A percentile compares a stretch with the other conserved stretches of the same genome.
These are phyloP conservation scores for Eucalyptus tenuipes DNA, from an alignment of 345 rosid species.

Conservation along the genomic window DNA sequence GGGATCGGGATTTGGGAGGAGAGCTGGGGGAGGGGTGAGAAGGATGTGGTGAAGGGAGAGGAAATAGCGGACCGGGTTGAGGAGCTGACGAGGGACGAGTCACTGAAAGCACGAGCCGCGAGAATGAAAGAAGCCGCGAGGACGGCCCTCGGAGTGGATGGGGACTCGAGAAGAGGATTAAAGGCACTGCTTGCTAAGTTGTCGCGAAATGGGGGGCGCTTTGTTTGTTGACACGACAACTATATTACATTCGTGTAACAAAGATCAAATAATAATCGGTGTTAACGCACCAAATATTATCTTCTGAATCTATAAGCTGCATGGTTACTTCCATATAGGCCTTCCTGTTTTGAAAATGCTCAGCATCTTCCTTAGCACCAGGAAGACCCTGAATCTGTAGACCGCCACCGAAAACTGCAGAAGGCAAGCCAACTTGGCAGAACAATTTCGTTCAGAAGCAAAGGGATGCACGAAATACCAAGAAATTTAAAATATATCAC, in stretches of 20 bases:
- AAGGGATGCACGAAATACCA: not conserved
- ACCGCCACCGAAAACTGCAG: not conserved
- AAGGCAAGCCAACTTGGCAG: not conserved
- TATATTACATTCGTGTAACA: not conserved
- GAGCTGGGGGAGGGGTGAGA: slow-evolving; percentile 8
- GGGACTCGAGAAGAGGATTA: not conserved
- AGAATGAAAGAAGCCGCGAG: slow-evolving; percentile 9
- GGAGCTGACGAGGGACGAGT: slow-evolving; percentile 6
- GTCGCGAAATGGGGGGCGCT: not conserved
- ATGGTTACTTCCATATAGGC: not conserved
- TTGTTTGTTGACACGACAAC: not conserved
- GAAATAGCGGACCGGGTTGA: not conserved
- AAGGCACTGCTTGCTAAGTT: not conserved
- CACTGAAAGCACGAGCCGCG: not conserved
- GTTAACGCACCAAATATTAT: not conserved
- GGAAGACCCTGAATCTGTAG: not conserved
- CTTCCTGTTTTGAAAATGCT: not conserved
- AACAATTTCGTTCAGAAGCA: not conserved
- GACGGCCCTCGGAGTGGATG: slow-evolving; percentile 3
- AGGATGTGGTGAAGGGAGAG: not conserved
- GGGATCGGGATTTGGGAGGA: slow-evolving; percentile 13
- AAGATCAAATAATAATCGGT: not conserved
- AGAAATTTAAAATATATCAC: not conserved
- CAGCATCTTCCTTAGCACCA: not conserved
- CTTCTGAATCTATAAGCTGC: not conserved